These are phyloP conservation scores for Cyclocybe aegerita DNA, from an alignment of 768 basidiomycete species.

Conservation along the genomic window DNA sequence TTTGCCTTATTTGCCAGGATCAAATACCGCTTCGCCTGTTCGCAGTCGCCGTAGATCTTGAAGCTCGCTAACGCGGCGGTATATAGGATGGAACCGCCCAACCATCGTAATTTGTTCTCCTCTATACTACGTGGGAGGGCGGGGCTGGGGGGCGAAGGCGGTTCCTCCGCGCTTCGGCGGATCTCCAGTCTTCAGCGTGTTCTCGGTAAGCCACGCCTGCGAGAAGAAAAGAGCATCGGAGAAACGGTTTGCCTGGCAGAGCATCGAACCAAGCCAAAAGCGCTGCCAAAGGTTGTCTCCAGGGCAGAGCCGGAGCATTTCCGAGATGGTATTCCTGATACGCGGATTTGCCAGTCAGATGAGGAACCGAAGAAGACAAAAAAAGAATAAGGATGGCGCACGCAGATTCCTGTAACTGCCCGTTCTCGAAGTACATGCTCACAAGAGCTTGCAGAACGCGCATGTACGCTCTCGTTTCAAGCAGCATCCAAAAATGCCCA, in stretches of 20 bases:
- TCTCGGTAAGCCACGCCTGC: slow-evolving; percentile 25
- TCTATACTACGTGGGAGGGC: slow-evolving; percentile 15
- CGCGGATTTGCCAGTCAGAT: slow-evolving; percentile 23
- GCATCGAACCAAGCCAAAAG: slow-evolving; percentile 34
- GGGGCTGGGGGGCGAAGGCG: slow-evolving; percentile 23
- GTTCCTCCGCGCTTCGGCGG: slow-evolving; percentile 23
- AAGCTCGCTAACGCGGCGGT: slow-evolving; percentile 42
- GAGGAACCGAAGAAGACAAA: slow-evolving; percentile 28
- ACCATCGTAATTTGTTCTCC: slow-evolving; percentile 7
- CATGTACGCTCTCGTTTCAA: slow-evolving; percentile 40
- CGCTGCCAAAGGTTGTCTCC: slow-evolving; percentile 40
- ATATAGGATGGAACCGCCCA: slow-evolving; percentile 25
- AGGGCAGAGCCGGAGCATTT: slow-evolving; percentile 43
- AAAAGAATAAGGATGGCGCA: slow-evolving; percentile 33
- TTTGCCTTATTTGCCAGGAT: slow-evolving; percentile 31
- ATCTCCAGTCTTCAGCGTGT: slow-evolving; percentile 5
- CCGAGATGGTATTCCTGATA: slow-evolving; percentile 35
- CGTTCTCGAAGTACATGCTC: slow-evolving; percentile 30
- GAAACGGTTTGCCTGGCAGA: slow-evolving; percentile 31
- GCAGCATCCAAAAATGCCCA: no score
- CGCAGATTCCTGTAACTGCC: slow-evolving; percentile 26
- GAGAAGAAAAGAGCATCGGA: slow-evolving; percentile 40
- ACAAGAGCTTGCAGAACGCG: slow-evolving; percentile 39
- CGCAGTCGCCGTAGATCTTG: slow-evolving; percentile 38
- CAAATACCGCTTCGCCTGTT: slow-evolving; percentile 38